These are phyloP conservation scores for Fusarium penzigii DNA, from an alignment of 2,329 filamentous ascomycete genomes.

Conservation along the genomic window DNA sequence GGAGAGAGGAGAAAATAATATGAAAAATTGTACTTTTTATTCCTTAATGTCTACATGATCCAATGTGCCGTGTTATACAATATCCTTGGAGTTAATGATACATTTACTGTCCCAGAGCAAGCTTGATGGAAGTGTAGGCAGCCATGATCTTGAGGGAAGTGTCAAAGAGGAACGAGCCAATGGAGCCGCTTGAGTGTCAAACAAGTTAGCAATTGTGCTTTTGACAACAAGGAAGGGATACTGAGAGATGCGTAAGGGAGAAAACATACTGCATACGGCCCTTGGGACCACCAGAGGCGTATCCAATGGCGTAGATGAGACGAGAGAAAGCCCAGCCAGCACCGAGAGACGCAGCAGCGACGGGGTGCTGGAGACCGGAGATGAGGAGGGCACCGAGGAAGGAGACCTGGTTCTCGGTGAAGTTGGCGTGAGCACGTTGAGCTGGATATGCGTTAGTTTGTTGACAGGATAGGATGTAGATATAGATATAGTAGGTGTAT, in stretches of 20 bases:
- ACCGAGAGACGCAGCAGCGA: slow-evolving; percentile 50
- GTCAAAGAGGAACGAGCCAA: slow-evolving; percentile 37
- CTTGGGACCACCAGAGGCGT: slow-evolving; percentile 48
- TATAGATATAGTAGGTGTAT: no score
- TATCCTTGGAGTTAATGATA: background rate
- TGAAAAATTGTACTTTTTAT: no score
- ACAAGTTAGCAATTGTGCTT: slow-evolving; percentile 17
- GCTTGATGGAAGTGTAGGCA: slow-evolving; percentile 42
- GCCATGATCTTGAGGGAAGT: slow-evolving; percentile 44
- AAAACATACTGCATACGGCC: slow-evolving; percentile 43
- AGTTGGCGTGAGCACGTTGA: slow-evolving; percentile 65
- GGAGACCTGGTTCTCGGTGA: slow-evolving; percentile 59
- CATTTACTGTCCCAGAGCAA: slow-evolving; percentile 35
- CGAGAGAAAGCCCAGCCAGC: slow-evolving; percentile 54
- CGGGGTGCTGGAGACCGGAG: slow-evolving; percentile 56
- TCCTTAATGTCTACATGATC: background rate
- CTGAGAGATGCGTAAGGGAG: background rate
- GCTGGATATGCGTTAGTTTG: slow-evolving; percentile 35
- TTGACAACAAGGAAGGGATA: background rate
- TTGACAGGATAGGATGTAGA: background rate
- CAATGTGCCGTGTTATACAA: background rate
- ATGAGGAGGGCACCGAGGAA: slow-evolving; percentile 56
- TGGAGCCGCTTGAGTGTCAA: slow-evolving; percentile 35
- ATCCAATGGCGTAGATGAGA: slow-evolving; percentile 57
- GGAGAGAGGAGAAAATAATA: no score